phyloP scores from a whole-genome alignment of 139 green algal genomes.

The Edaphochlamys debaryana region DNA sequence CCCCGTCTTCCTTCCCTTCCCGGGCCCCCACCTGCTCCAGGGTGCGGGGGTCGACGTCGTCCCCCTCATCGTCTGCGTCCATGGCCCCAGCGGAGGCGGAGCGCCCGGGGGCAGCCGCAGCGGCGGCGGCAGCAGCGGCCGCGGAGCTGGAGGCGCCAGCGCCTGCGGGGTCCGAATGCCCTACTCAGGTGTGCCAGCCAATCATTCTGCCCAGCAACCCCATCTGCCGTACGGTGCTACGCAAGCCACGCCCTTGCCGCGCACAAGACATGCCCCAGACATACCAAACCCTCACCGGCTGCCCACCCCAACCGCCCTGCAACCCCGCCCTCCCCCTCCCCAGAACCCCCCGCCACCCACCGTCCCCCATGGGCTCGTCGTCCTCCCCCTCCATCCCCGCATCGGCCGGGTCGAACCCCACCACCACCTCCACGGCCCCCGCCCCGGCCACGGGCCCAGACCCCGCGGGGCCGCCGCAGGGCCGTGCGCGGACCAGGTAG shows the following conservation, averaged over 20 bases:
- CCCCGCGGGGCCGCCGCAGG: background rate
- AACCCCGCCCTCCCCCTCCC: too few relatives aligned
- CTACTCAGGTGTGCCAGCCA: too few relatives aligned
- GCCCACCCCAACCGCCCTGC: too few relatives aligned
- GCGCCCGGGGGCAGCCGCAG: background rate
- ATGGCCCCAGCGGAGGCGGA: background rate
- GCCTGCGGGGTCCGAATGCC: background rate
- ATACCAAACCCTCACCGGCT: too few relatives aligned
- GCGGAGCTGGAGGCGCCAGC: background rate
- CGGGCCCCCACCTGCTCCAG: too few relatives aligned
- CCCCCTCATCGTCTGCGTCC: constrained; percentile 47
- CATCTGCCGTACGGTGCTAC: too few relatives aligned
- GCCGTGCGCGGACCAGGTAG: constrained; percentile 39
- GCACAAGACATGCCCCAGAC: too few relatives aligned
- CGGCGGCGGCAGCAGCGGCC: background rate
- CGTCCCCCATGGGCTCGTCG: too few relatives aligned
- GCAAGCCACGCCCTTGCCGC: too few relatives aligned
- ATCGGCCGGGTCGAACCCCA: constrained; percentile 52
- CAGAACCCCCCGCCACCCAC: too few relatives aligned
- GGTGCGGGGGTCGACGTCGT: constrained; percentile 72
- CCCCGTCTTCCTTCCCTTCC: too few relatives aligned
- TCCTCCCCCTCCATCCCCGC: background rate
- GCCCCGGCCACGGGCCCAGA: background rate
- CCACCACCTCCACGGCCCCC: constrained; percentile 42
- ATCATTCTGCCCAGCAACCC: too few relatives aligned